Percentiles rank a stretch among this genome's conserved stretches.
Evolutionary conservation across 495 filamentous ascomycete genomes (phyloP).

Genomic region (Penicillium roqueforti): DNA sequence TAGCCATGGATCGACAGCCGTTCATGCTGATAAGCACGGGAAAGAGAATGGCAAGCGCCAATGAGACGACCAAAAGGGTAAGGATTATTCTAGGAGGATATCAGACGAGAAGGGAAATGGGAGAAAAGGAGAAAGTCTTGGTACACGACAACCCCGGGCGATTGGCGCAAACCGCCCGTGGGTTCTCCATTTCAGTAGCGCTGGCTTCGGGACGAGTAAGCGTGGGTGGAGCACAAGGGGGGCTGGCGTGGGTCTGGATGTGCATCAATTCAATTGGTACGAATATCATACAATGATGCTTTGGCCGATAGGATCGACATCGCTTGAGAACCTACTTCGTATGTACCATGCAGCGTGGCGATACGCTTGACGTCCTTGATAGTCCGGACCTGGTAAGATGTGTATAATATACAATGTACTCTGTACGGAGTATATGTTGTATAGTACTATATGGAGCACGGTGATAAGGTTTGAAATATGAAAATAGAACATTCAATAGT

Average conservation of each 20-base stretch:
- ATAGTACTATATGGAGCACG: too few species aligned
- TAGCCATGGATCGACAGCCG: slow-evolving; percentile 29
- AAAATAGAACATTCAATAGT: slow-evolving; percentile 28
- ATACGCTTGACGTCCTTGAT: not conserved
- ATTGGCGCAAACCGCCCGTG: slow-evolving; percentile 27
- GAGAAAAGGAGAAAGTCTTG: slow-evolving; percentile 17
- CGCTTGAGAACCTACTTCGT: slow-evolving; percentile 9
- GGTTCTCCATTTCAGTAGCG: slow-evolving; percentile 18
- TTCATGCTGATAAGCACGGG: slow-evolving; percentile 26
- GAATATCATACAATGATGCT: slow-evolving; percentile 19
- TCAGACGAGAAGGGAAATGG: slow-evolving; percentile 5
- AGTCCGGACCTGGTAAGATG: not conserved
- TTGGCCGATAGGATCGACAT: slow-evolving; percentile 23
- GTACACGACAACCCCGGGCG: slow-evolving; percentile 9
- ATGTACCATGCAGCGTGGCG: not conserved
- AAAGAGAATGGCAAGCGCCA: slow-evolving; percentile 19
- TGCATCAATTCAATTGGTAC: slow-evolving; percentile 20
- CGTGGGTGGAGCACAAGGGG: slow-evolving; percentile 15
- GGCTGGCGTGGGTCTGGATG: slow-evolving; percentile 8
- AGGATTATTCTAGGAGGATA: slow-evolving; percentile 17
- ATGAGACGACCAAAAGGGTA: slow-evolving; percentile 21
- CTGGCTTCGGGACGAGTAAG: slow-evolving; percentile 16
- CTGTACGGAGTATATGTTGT: not conserved
- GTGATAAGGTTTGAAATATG: not conserved
- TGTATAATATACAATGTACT: not conserved